Conservation (phyloP, 176 grass and related monocot genomes). For the Musa schizocarpa region DNA sequence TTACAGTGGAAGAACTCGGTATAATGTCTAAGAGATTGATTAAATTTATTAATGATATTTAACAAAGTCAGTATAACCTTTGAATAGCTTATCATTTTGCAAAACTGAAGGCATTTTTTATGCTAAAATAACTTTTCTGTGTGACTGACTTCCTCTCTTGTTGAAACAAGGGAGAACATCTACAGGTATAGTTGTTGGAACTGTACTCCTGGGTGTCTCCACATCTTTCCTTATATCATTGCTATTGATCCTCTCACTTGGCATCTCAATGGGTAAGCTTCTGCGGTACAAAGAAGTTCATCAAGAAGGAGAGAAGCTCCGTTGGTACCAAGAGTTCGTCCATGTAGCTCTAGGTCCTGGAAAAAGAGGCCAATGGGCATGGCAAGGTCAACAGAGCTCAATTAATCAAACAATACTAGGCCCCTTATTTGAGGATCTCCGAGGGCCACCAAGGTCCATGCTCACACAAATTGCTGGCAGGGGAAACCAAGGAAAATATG, state of each 20-base stretch:
- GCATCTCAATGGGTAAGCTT: constrained; percentile 64
- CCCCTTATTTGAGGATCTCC: constrained; percentile 81
- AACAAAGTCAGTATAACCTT: background rate
- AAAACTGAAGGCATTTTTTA: too few relatives aligned
- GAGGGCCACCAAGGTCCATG: constrained; percentile 76
- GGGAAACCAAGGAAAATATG: constrained; percentile 18
- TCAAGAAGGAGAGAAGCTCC: constrained; percentile 45
- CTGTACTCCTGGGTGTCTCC: constrained; percentile 34
- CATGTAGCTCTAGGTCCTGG: constrained; percentile 54
- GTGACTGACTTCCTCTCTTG: background rate
- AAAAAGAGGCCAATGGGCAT: constrained; percentile 78
- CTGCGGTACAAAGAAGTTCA: constrained; percentile 77
- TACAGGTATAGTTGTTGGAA: constrained; percentile 38
- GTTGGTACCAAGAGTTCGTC: constrained; percentile 66
- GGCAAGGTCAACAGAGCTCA: constrained; percentile 38
- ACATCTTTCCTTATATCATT: constrained; percentile 46
- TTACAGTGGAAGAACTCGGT: background rate
- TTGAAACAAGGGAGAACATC: constrained; percentile 39
- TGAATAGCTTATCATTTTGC: too few relatives aligned
- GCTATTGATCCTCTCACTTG: constrained; percentile 66
- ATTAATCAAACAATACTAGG: constrained; percentile 45
- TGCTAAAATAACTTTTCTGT: background rate
- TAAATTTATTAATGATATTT: background rate
- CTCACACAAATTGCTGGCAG: constrained; percentile 39
- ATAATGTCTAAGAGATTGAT: background rate